Evolutionary conservation across 176 grass and related monocot genomes (phyloP), one percentile per base, ranked within the genome.

Genomic region (Carex littledalei): DNA sequence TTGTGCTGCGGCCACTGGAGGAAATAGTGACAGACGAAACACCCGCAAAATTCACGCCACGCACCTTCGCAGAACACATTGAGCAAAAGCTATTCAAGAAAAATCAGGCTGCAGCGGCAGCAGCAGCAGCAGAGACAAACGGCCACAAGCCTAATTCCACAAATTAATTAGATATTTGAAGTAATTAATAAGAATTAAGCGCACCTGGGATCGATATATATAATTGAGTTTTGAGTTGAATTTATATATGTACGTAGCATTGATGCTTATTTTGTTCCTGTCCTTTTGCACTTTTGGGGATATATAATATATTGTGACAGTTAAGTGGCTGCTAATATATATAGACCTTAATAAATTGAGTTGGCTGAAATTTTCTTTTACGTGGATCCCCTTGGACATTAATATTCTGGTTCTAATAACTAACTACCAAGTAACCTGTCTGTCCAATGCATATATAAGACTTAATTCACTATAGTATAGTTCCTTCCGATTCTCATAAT

Each of bases 51-150:
- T 98, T 98, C 92, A 69, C 86, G 32, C 89, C 95, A 29, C 83
- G 95, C 86, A 94, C 92, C 0, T 98, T 98, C 83, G 86, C 62
- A 17, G 84, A 98, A 65, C 95, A 98, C 80, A 75, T 98, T 5
- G 79, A 98, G 37, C 16, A 85, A 70, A 98, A 98, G 91, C 53
- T 98, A 55, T 93, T 98, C 86, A 94, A 78, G 93, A 94, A 94
- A 86, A 18, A 84, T 8, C 67, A 92, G 56, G 66, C 52, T 5
- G 20, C 78, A 2, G 22, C 47, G 2, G 9, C 1, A 7, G 6
- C 57, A 1, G 67, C 78, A 20, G 63, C 39, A 3, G 45, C 82
- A 1, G 22, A 43, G 15, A 8, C 39, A 13, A 43, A 45, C 14
- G 34, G 57, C 32, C 57, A 82, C 18, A 53, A 77, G n/a, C 13